A percentile compares a stretch with the other conserved stretches of the same genome.
Evolutionary conservation across 495 filamentous ascomycete species (phyloP).

Genomic region (Annulohypoxylon maeteangense): DNA sequence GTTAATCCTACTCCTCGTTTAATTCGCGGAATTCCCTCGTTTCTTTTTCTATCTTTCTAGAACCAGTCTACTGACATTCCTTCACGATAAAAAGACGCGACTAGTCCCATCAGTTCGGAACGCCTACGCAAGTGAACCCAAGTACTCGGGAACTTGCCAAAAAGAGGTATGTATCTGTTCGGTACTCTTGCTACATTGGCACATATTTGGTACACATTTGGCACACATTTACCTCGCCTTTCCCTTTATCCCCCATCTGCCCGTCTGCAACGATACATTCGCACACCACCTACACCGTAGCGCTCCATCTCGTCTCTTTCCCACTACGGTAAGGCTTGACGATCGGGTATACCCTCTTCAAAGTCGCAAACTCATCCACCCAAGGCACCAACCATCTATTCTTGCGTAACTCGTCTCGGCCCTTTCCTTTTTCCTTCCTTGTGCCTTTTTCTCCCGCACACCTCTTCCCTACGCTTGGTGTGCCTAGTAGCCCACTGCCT

Average conservation of each 20-base stretch:
- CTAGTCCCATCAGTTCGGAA: constrained; percentile 46
- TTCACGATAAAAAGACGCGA: constrained; percentile 34
- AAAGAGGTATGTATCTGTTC: constrained; percentile 44
- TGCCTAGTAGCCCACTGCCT: constrained; percentile 36
- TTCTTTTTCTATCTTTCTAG: constrained; percentile 17
- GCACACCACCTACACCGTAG: constrained; percentile 44
- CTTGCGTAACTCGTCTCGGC: constrained; percentile 49
- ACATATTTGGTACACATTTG: too few relatives aligned
- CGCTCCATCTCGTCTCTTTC: constrained; percentile 44
- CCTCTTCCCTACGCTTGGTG: constrained; percentile 40
- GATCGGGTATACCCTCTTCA: constrained; percentile 46
- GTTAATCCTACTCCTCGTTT: constrained; percentile 9
- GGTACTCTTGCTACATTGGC: constrained; percentile 13
- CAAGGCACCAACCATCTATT: constrained; percentile 47
- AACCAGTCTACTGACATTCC: constrained; percentile 33
- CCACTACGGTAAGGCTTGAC: constrained; percentile 46
- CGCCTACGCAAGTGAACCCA: constrained; percentile 45
- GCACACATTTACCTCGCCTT: constrained; percentile 34
- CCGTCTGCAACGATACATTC: constrained; percentile 51
- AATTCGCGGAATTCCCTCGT: constrained; percentile 14
- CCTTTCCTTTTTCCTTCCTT: constrained; percentile 50
- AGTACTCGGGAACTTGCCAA: constrained; percentile 47
- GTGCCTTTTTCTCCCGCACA: constrained; percentile 49
- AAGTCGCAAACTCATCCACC: constrained; percentile 48
- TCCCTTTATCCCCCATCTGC: constrained; percentile 46